Conservation (phyloP, 805 yeast genomes). For the Kazachstania psychrophila region DNA sequence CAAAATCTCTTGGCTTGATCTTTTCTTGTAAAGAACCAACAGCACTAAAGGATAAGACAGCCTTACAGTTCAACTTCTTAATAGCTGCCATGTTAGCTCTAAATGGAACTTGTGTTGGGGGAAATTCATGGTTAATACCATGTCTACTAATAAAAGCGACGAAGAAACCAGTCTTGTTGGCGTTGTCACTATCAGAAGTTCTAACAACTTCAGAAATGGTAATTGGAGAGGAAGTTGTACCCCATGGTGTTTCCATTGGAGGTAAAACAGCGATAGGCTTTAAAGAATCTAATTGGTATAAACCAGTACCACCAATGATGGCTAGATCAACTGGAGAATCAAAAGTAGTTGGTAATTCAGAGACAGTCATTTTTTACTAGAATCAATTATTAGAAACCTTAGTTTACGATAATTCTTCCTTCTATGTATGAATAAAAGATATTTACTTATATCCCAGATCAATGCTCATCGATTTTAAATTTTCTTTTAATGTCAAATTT, state of each 20-base stretch:
- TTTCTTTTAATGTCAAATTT: no score
- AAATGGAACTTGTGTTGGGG: constrained; percentile 88
- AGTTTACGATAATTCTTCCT: not conserved
- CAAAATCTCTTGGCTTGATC: constrained; percentile 90
- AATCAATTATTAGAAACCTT: no score
- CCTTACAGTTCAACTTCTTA: constrained; percentile 77
- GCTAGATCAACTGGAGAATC: constrained; percentile 54
- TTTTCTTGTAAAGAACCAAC: constrained; percentile 90
- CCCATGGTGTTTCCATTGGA: constrained; percentile 92
- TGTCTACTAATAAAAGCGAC: constrained; percentile 94
- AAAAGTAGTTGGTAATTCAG: constrained; percentile 20
- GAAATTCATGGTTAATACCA: constrained; percentile 78
- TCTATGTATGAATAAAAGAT: not conserved
- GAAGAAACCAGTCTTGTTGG: constrained; percentile 39
- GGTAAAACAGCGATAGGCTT: constrained; percentile 73
- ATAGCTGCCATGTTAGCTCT: constrained; percentile 94
- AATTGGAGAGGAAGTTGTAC: constrained; percentile 87
- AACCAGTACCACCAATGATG: constrained; percentile 97
- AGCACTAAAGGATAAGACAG: constrained; percentile 86
- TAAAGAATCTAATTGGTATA: constrained; percentile 74
- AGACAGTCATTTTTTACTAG: constrained; percentile 24
- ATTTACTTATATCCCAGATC: no score
- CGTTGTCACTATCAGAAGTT: constrained; percentile 34
- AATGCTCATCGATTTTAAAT: no score
- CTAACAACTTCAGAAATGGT: constrained; percentile 69